These are phyloP conservation scores for Trichoderma gamsii DNA, from an alignment of 495 filamentous ascomycete genomes.

Conservation along the genomic window DNA sequence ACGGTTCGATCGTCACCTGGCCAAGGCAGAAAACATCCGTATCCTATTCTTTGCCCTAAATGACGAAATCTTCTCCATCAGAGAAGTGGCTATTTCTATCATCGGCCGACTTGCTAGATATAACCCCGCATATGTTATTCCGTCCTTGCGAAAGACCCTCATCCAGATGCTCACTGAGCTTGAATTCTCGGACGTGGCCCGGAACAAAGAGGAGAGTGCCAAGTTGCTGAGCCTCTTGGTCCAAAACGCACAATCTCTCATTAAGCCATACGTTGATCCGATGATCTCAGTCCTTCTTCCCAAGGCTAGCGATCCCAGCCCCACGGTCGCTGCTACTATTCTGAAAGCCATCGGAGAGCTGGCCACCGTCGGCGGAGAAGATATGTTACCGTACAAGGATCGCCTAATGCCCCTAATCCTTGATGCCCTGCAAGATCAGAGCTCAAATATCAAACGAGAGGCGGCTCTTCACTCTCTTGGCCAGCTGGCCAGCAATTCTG, in stretches of 20 bases:
- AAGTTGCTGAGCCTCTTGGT: conserved; percentile 88
- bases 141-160: conserved; percentile 83
- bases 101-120: conserved; percentile 85
- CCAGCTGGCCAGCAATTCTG: conserved; percentile 86
- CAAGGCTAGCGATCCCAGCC: conserved; percentile 74
- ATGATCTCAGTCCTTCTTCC: conserved; percentile 87
- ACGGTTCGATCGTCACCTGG: conserved; percentile 90
- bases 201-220: conserved; percentile 92
- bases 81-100: conserved; percentile 91
- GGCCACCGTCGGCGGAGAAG: conserved; percentile 82
- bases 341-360: conserved; percentile 88
- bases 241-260: conserved; percentile 79
- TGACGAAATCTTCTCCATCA: conserved; percentile 83
- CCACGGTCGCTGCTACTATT: conserved; percentile 86
- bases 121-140: conserved; percentile 96
- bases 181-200: conserved; percentile 86
- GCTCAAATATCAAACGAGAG: conserved; percentile 79
- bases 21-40: conserved; percentile 91
- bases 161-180: conserved; percentile 95
- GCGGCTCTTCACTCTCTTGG: conserved; percentile 86
- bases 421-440: conserved; percentile 84
- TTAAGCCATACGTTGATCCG: conserved; percentile 91
- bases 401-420: conserved; percentile 92
- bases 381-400: conserved; percentile 82
- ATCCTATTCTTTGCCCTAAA: conserved; percentile 95